Evolutionary conservation across 495 filamentous ascomycete genomes (phyloP), one percentile per base, ranked within the genome.

Genomic region (Penicillium herquei): DNA sequence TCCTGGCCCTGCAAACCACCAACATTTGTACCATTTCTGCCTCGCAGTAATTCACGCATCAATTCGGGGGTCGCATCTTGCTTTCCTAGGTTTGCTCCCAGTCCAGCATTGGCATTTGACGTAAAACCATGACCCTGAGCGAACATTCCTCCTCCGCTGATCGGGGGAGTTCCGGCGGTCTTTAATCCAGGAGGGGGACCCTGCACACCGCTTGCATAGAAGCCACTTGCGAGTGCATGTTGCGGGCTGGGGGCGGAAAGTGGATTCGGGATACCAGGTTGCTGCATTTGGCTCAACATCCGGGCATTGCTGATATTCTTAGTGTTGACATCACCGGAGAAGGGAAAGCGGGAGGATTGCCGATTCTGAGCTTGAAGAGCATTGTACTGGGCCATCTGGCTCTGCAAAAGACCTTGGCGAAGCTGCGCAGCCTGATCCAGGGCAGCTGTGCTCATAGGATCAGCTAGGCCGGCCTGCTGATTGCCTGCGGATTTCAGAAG

Each of bases 131-230:
- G 86, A 33, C 85, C 84, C 66, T 90, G 87, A 16, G 85, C 84
- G 59, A 89, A 91, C 81, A 89, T 89, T 51, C 86, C 85, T 43
- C 85, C 86, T 26, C 86, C 84, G 55, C 79, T 85, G 55, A 89
- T 88, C 6, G 94, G 94, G 46, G 94, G 93, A 10, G 92, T 96
- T 32, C 91, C 91, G 1, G 91, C 89, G 4, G 92, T 91, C 75
- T 99, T 98, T 50, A 99, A 80, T 3, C 95, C 95, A 2, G 95
- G 95, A 46, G 95, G 95, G 13, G 94, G 94, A 4, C 92, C 92
- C 64, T 94, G 90, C 51, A 96, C 89, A 13, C 78, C 78, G 53
- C 78, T 81, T 10, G 78, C 69, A 57, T 81, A 82, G 57, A 79
- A 82, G 21, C 69, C 73, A 42, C 70, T 66, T 17, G 69, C 56